Evolutionary conservation across 2,329 filamentous ascomycete genomes (phyloP).

Genomic region (Botrytis deweyae): DNA sequence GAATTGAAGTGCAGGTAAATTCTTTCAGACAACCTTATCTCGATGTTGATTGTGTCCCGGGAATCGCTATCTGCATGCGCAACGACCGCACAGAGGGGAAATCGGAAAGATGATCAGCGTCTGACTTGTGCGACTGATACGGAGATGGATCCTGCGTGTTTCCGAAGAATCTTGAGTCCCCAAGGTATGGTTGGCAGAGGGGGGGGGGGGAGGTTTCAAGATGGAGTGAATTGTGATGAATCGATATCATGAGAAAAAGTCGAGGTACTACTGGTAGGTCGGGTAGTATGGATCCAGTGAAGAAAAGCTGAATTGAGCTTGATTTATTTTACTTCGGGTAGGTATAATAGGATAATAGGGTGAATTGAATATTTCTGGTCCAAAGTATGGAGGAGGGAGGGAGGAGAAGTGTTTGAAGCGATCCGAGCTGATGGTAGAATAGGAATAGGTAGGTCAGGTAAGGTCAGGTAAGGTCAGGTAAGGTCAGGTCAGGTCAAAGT

Average conservation of each 20-base stretch:
- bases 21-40: slow-evolving; percentile 22
- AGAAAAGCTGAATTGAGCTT: slow-evolving; percentile 3
- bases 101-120: slow-evolving; percentile 1
- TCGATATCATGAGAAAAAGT: slow-evolving; percentile 11
- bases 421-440: slow-evolving; percentile 9
- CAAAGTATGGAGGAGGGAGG: neutral
- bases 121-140: neutral
- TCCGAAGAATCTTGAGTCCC: neutral
- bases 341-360: neutral
- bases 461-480: too few species aligned
- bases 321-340: neutral
- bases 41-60: slow-evolving; percentile 22
- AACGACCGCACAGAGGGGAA: slow-evolving; percentile 17
- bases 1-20: slow-evolving; percentile 29
- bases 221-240: neutral
- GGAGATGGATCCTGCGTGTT: neutral
- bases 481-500: neutral
- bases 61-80: slow-evolving; percentile 25
- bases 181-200: neutral
- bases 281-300: neutral
- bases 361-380: neutral
- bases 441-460: too few species aligned
- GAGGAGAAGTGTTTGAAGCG: neutral
- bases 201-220: neutral
- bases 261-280: neutral